A percentile compares a stretch with the other conserved stretches of the same genome.
phyloP scores from a whole-genome alignment of 495 filamentous ascomycete genomes.

The Penicillium cinerascens region DNA sequence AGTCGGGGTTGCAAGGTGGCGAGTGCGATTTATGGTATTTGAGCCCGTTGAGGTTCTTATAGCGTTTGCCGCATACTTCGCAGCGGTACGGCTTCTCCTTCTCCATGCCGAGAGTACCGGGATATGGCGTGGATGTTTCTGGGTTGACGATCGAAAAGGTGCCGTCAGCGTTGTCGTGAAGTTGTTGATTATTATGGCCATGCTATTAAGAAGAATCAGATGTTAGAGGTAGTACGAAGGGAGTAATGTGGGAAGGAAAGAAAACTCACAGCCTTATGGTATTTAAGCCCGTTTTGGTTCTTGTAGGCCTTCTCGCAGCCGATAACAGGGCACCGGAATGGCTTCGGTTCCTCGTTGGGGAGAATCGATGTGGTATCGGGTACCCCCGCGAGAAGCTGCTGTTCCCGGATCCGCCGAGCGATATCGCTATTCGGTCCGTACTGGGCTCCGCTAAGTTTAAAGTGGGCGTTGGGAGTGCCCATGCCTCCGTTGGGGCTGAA shows the following conservation, averaged over 20 bases:
- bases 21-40: constrained; percentile 91
- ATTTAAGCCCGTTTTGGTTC: constrained; percentile 98
- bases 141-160: constrained; percentile 98
- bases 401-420: constrained; percentile 64
- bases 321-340: constrained; percentile 95
- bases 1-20: constrained; percentile 61
- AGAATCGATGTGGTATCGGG: constrained; percentile 50
- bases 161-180: constrained; percentile 92
- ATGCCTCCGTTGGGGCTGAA: constrained; percentile 80
- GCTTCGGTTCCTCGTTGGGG: constrained; percentile 78
- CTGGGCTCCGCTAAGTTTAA: constrained; percentile 68
- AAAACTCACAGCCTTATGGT: constrained; percentile 62
- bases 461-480: constrained; percentile 62
- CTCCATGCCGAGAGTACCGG: constrained; percentile 96
- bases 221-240: neutral
- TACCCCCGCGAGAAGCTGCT: constrained; percentile 68
- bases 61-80: constrained; percentile 93
- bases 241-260: neutral
- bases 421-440: constrained; percentile 73
- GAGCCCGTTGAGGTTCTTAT: constrained; percentile 97
- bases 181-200: constrained; percentile 91
- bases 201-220: constrained; percentile 51
- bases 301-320: constrained; percentile 99
- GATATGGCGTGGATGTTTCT: constrained; percentile 87
- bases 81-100: constrained; percentile 99